phyloP scores from a whole-genome alignment of 768 basidiomycete species.

The Dacryopinax primogenitus region DNA sequence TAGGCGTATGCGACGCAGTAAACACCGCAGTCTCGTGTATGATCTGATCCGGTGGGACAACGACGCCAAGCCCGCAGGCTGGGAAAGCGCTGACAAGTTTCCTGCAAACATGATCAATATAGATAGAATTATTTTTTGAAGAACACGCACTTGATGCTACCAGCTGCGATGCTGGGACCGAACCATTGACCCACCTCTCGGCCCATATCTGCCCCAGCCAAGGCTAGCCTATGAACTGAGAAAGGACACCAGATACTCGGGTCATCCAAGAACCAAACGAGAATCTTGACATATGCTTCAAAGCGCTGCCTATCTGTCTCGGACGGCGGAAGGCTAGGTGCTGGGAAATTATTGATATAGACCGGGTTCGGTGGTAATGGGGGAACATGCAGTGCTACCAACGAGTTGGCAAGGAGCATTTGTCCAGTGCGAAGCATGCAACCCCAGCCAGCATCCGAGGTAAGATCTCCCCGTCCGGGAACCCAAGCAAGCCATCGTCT shows the following conservation, averaged over 20 bases:
- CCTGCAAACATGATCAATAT: constrained; percentile 30
- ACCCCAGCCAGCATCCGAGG: constrained; percentile 67
- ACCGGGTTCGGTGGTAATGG: background rate
- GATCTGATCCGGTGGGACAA: constrained; percentile 68
- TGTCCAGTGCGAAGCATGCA: constrained; percentile 87
- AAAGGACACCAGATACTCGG: constrained; percentile 77
- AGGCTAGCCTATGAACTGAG: constrained; percentile 89
- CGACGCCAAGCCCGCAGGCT: constrained; percentile 65
- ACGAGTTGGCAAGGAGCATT: constrained; percentile 63
- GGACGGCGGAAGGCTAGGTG: background rate
- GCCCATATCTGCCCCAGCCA: constrained; percentile 86
- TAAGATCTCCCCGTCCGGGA: constrained; percentile 45
- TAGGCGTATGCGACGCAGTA: constrained; percentile 42
- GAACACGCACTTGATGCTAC: constrained; percentile 67
- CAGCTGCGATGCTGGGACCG: constrained; percentile 93
- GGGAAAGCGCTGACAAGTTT: constrained; percentile 67
- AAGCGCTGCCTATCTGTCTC: background rate
- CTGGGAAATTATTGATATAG: background rate
- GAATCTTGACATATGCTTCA: constrained; percentile 59
- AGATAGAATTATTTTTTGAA: background rate
- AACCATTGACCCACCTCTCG: constrained; percentile 98
- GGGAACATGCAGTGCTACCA: constrained; percentile 55
- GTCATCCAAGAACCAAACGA: constrained; percentile 92
- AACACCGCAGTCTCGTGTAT: constrained; percentile 80
- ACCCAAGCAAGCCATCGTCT: constrained; percentile 53